Evolutionary conservation across 768 basidiomycete species (phyloP), one percentile per base, ranked within the genome.

Genomic region (Leccinum obscurum): DNA sequence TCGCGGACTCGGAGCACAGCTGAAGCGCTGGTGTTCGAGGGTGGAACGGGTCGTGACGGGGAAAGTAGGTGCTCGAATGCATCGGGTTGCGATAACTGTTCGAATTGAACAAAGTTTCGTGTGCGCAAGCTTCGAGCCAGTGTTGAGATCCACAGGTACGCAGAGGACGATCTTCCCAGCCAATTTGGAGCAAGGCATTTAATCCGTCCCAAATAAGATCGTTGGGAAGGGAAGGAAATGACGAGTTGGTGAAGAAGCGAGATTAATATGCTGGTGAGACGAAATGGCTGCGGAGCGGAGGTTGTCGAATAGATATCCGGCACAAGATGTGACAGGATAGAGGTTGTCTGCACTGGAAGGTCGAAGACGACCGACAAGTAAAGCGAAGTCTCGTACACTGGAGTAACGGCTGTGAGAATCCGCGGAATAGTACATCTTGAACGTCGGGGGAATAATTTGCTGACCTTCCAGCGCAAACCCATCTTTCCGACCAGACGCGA

Each of bases 361-460:
- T 81, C 77, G 75, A 90, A 92, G 32, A 89, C 63, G 28, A 83
- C 75, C 26, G 88, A 81, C 32, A 90, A 78, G 70, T 80, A 83
- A 22, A 91, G 76, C 0, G 90, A 92, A 4, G 83, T 88, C 74
- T 92, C 87, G 68, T 90, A 91, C 1, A 83, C 90, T 92, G 24
- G 4, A 20, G 22, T 55, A 24, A 53, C 52, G 35, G 32, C 54
- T 54, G 55, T 51, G 51, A 52, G 32, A 52, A 44, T 28, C 8
- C 28, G 14, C 20, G 20, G 20, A 46, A 46, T 13, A 17, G 34
- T 32, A 56, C 13, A 55, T 35, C 3, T 24, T n/a, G 35, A 6
- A 55, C 3, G n/a, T 26, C 24, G 28, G 46, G 28, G 32, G 48
- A 28, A 10, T 10, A 30, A 55, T 17, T 22, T 32, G 57, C 78